Conservation (phyloP, 257 asterid species). For the Primulina eburnea region DNA sequence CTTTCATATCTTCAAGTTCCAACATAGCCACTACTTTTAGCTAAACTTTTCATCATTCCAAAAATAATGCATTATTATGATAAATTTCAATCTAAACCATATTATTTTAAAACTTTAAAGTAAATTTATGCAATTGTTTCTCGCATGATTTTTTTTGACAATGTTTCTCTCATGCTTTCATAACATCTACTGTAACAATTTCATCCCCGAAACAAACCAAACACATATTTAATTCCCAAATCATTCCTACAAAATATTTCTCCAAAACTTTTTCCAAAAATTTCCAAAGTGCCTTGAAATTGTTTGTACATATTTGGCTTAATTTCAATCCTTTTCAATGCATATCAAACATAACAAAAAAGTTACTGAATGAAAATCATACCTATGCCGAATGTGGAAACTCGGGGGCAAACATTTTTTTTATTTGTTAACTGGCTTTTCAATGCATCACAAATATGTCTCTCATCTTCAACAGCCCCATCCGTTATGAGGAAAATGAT, state of each 20-base stretch:
- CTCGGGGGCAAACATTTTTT: slow-evolving; percentile 57
- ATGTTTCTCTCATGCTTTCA: background rate
- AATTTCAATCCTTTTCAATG: background rate
- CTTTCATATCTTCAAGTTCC: background rate
- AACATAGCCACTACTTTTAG: background rate
- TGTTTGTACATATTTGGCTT: background rate
- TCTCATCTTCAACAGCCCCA: slow-evolving; percentile 91
- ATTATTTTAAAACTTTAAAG: no score
- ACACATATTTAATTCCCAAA: background rate
- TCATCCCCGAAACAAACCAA: background rate
- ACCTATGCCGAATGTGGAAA: slow-evolving; percentile 92
- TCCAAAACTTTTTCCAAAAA: background rate
- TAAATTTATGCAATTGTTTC: no score
- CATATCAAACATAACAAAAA: background rate
- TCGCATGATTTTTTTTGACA: background rate
- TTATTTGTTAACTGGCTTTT: slow-evolving; percentile 42
- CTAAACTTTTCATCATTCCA: background rate
- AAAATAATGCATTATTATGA: background rate
- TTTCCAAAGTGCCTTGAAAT: background rate
- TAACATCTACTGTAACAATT: background rate
- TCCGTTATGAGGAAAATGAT: slow-evolving; percentile 76
- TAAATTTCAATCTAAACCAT: background rate
- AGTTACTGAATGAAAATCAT: slow-evolving; percentile 16
- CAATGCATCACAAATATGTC: slow-evolving; percentile 63
- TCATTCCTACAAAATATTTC: background rate